phyloP scores from a whole-genome alignment of 208 protist species.

The Leishmania arabica region DNA sequence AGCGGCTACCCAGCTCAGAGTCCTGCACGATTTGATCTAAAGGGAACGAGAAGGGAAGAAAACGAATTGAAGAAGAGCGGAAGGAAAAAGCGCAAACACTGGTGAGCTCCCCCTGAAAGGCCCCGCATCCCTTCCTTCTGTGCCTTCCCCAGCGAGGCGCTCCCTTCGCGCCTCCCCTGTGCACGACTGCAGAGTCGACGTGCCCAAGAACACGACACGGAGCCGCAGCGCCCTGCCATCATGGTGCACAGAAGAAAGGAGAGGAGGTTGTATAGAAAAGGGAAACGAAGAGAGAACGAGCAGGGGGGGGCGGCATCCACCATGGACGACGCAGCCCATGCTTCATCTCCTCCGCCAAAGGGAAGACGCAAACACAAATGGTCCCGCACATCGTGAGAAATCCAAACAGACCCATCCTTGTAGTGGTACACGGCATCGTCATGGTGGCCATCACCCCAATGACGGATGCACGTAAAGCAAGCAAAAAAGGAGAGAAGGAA shows the following conservation, averaged over 20 bases:
- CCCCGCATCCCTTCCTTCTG: background rate
- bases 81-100: background rate
- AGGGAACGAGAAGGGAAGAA: background rate
- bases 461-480: background rate
- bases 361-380: background rate
- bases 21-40: background rate
- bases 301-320: background rate
- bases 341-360: background rate
- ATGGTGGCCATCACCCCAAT: background rate
- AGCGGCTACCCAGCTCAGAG: background rate
- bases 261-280: background rate
- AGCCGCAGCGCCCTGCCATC: background rate
- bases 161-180: background rate
- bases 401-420: slow-evolving; percentile 5
- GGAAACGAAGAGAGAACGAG: background rate
- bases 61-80: background rate
- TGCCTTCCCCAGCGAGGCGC: background rate
- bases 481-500: background rate
- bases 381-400: slow-evolving; percentile 1
- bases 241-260: background rate
- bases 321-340: background rate
- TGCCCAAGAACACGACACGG: background rate
- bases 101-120: background rate
- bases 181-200: background rate
- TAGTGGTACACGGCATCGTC: slow-evolving; percentile 16